Evolutionary conservation across 257 asterid genomes (phyloP), one percentile per base, ranked within the genome.

Genomic region (Lavandula angustifolia): DNA sequence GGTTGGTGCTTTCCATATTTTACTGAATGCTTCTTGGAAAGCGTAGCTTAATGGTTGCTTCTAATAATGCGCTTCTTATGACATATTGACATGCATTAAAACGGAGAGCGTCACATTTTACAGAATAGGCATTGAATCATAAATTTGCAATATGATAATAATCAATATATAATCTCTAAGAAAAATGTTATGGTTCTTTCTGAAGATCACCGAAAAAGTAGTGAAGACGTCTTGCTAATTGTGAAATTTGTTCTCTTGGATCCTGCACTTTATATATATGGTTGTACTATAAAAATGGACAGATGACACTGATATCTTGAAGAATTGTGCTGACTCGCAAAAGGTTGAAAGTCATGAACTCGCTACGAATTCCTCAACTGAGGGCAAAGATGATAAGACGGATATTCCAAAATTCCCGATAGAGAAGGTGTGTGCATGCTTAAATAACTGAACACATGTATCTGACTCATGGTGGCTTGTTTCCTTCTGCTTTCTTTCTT

Each of bases 351-450:
- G 69, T 38, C 75, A 63, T 47, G 79, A 68, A 55, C 64, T 13
- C 70, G n/a, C 65, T 34, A 62, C 50, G 32, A 52, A 46, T 51
- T 60, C 76, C 47, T 69, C 73, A 43, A 50, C 46, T 22, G 76
- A 73, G 67, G 29, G 66, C 64, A 76, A 63, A 69, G 85, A 56
- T 53, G 70, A 58, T 34, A 76, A 71, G 66, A 32, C 66, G 31
- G 66, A 73, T 73, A 53, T 42, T 66, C 68, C 74, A 54, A 66
- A 69, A 13, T 68, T 73, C 67, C 81, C 79, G 51, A 63, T 84
- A 32, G 71, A 75, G 76, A 86, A 78, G 96, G 98, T 91, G 80
- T 33, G 7, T 27, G 34, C 48, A 42, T 52, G 37, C 56, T 58
- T 44, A 10, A 9, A 59, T 54, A 9, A 53, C 51, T 47, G 5